phyloP scores from a whole-genome alignment of 2,329 filamentous ascomycete genomes.

The Exophiala aquamarina region DNA sequence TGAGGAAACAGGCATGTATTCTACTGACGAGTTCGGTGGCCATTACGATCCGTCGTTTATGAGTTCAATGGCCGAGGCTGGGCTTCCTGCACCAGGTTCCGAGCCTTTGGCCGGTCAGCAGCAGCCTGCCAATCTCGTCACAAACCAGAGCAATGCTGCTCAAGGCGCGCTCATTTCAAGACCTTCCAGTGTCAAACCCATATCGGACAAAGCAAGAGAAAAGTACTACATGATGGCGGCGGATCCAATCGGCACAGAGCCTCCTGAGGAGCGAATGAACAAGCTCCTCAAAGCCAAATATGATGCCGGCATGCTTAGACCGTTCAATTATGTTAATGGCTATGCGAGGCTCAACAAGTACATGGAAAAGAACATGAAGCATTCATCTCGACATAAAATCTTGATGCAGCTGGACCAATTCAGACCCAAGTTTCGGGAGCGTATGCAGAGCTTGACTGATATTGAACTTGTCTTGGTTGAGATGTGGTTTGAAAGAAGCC shows the following conservation, averaged over 20 bases:
- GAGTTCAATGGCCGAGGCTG: constrained; percentile 41
- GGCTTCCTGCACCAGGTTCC: constrained; percentile 30
- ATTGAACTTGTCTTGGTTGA: constrained; percentile 93
- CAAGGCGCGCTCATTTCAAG: constrained; percentile 59
- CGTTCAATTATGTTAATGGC: constrained; percentile 98
- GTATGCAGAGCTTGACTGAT: constrained; percentile 88
- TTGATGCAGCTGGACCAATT: constrained; percentile 88
- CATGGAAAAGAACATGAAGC: constrained; percentile 84
- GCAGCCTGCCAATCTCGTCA: constrained; percentile 36
- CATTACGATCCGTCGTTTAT: constrained; percentile 60
- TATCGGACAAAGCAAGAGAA: constrained; percentile 68
- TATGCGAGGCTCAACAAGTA: constrained; percentile 88
- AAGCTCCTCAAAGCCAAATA: constrained; percentile 93
- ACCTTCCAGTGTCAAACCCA: constrained; percentile 60
- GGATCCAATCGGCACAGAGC: constrained; percentile 82
- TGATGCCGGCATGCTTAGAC: constrained; percentile 88
- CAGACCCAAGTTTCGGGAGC: constrained; percentile 91
- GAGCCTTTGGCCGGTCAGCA: constrained; percentile 36
- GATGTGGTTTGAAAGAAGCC: constrained; percentile 96
- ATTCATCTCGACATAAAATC: constrained; percentile 84
- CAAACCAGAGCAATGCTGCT: constrained; percentile 31
- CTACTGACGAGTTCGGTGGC: constrained; percentile 64
- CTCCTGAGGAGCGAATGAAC: constrained; percentile 92
- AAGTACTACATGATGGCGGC: constrained; percentile 94
- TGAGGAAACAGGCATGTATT: constrained; percentile 70